Conservation (phyloP, 78 protist genomes). For the Dictyostelium brefeldianum region DNA sequence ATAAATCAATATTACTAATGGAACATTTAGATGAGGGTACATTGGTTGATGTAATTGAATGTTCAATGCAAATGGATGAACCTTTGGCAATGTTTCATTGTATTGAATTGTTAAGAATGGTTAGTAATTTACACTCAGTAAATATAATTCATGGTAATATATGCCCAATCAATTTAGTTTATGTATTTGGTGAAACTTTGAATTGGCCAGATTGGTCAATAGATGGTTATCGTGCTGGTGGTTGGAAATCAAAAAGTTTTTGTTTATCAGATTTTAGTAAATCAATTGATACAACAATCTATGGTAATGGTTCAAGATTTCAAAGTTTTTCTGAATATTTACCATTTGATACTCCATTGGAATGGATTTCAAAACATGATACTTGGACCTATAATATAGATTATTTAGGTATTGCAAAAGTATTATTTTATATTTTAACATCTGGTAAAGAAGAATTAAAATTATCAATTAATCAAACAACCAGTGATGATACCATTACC, state of each 20-base stretch:
- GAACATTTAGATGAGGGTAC: conserved; percentile 17
- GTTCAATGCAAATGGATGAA: conserved; percentile 36
- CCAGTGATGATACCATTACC: background rate
- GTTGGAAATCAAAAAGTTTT: conserved; percentile 82
- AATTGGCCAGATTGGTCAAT: conserved; percentile 45
- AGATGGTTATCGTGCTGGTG: conserved; percentile 40
- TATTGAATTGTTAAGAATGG: conserved; percentile 77
- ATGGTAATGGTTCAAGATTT: conserved; percentile 4
- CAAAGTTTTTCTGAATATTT: background rate
- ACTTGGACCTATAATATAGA: conserved; percentile 54
- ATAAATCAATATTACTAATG: conserved; percentile 13
- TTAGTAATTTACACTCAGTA: conserved; percentile 63
- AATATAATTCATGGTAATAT: conserved; percentile 86
- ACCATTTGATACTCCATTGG: background rate
- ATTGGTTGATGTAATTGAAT: background rate
- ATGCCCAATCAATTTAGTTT: conserved; percentile 67
- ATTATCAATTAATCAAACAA: background rate
- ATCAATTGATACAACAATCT: conserved; percentile 72
- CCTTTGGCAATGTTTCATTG: conserved; percentile 83
- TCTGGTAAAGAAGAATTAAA: conserved; percentile 3
- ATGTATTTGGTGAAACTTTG: conserved; percentile 12
- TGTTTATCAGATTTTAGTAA: conserved; percentile 77
- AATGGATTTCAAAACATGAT: background rate
- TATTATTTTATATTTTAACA: conserved; percentile 29
- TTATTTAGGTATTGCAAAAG: conserved; percentile 37